A percentile compares a stretch with the other conserved stretches of the same genome.
Conservation (phyloP, 768 basidiomycete species). For the Botryobasidium botryosum region DNA sequence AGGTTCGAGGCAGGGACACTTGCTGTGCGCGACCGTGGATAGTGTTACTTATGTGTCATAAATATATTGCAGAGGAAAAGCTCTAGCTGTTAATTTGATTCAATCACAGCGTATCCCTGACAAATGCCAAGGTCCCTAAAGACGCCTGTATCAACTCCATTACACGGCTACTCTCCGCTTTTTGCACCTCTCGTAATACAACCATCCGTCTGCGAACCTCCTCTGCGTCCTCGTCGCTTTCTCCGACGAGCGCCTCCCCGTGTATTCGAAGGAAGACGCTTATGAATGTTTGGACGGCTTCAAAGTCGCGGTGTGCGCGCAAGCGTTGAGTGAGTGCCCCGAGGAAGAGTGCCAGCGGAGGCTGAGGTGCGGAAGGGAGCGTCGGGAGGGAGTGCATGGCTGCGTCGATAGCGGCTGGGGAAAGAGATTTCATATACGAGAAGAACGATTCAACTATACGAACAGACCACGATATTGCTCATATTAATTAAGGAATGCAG, state of each 20-base stretch:
- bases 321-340: slow-evolving; percentile 57
- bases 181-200: slow-evolving; percentile 44
- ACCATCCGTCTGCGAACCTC: slow-evolving; percentile 46
- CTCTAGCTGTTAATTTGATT: too few species aligned
- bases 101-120: slow-evolving; percentile 46
- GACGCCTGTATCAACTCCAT: slow-evolving; percentile 58
- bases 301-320: slow-evolving; percentile 72
- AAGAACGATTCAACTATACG: slow-evolving; percentile 69
- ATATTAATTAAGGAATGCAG: slow-evolving; percentile 4
- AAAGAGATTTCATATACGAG: slow-evolving; percentile 63
- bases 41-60: too few species aligned
- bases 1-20: too few species aligned
- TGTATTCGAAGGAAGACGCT: slow-evolving; percentile 74
- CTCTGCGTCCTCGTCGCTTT: slow-evolving; percentile 24
- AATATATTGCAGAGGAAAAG: background rate
- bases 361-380: slow-evolving; percentile 17
- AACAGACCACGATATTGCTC: background rate
- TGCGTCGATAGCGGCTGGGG: slow-evolving; percentile 80
- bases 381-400: slow-evolving; percentile 73
- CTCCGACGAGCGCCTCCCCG: slow-evolving; percentile 53
- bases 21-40: too few species aligned
- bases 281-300: slow-evolving; percentile 81
- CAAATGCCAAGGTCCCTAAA: slow-evolving; percentile 58
- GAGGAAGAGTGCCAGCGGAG: slow-evolving; percentile 55
- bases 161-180: slow-evolving; percentile 60